These are phyloP conservation scores for Diaporthe citrichinensis DNA, from an alignment of 2,329 filamentous ascomycete species.

Conservation along the genomic window DNA sequence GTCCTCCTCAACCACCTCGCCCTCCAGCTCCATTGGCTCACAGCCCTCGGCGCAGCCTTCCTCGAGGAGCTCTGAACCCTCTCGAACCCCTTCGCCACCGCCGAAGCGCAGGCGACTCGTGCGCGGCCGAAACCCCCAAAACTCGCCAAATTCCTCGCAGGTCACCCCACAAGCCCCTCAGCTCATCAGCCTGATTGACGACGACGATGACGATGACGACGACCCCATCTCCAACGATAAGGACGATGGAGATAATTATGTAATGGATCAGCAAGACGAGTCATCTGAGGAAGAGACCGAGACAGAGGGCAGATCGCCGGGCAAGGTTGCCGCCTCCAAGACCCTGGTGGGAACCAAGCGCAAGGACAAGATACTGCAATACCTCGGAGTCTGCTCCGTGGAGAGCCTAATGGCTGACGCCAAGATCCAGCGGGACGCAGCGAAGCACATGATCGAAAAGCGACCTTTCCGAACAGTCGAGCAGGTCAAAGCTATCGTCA, in stretches of 20 bases:
- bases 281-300: constrained; percentile 58
- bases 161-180: constrained; percentile 2
- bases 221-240: constrained; percentile 36
- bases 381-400: constrained; percentile 84
- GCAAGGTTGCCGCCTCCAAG: constrained; percentile 39
- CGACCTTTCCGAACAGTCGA: constrained; percentile 80
- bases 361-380: constrained; percentile 73
- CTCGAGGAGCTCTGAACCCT: constrained; percentile 31
- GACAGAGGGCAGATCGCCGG: constrained; percentile 49
- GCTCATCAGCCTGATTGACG: constrained; percentile 34
- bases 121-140: constrained; percentile 28
- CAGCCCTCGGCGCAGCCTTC: constrained; percentile 33
- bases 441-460: constrained; percentile 77
- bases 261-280: constrained; percentile 40
- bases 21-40: constrained; percentile 27
- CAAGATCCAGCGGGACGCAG: constrained; percentile 77
- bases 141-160: constrained; percentile 30
- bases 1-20: constrained; percentile 8
- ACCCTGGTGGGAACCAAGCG: constrained; percentile 49
- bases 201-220: constrained; percentile 34
- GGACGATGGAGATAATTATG: constrained; percentile 36
- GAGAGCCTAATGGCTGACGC: constrained; percentile 87
- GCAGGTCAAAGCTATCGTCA: constrained; percentile 71
- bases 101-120: constrained; percentile 39
- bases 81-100: constrained; percentile 35